phyloP scores from a whole-genome alignment of 352 stramenopile genomes.

The Phytophthora cryptogea region DNA sequence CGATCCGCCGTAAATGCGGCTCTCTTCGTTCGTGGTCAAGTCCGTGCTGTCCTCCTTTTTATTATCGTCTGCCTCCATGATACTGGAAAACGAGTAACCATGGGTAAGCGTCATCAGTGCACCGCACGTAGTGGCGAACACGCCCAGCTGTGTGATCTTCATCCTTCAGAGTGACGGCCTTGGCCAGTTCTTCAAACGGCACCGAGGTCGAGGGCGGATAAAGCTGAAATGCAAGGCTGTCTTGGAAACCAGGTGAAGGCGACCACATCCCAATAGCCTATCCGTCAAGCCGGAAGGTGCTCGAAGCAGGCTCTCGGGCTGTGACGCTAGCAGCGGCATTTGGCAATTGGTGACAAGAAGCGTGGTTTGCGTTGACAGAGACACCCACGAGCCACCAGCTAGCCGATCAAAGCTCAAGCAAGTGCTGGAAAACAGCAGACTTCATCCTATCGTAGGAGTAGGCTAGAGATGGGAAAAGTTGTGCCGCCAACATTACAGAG shows the following conservation, averaged over 20 bases:
- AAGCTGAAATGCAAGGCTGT: conserved; percentile 28
- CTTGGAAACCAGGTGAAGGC: conserved; percentile 10
- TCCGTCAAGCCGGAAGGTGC: conserved; percentile 18
- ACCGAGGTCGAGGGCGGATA: conserved; percentile 4
- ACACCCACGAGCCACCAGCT: conserved; percentile 18
- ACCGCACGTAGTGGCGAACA: conserved; percentile 16
- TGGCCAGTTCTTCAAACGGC: not conserved
- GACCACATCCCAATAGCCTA: conserved; percentile 11
- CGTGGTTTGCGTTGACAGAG: conserved; percentile 2
- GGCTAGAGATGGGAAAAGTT: conserved; percentile 24
- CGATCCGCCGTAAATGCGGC: conserved; percentile 23
- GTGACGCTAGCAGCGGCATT: conserved; percentile 15
- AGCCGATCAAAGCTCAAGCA: conserved; percentile 19
- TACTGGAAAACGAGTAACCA: conserved; percentile 26
- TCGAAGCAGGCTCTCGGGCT: not conserved
- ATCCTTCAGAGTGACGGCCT: conserved; percentile 11
- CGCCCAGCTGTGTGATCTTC: conserved; percentile 22
- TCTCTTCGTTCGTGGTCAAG: conserved; percentile 30
- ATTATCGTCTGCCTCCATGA: not conserved
- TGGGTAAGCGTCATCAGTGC: conserved; percentile 11
- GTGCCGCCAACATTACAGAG: no score
- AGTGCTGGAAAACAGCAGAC: conserved; percentile 26
- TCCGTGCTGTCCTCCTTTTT: conserved; percentile 13
- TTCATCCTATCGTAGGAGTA: conserved; percentile 27
- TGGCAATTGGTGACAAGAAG: conserved; percentile 8